A percentile compares a stretch with the other conserved stretches of the same genome.
phyloP scores from a whole-genome alignment of 2,329 filamentous ascomycete genomes.

The Talaromyces sp. region DNA sequence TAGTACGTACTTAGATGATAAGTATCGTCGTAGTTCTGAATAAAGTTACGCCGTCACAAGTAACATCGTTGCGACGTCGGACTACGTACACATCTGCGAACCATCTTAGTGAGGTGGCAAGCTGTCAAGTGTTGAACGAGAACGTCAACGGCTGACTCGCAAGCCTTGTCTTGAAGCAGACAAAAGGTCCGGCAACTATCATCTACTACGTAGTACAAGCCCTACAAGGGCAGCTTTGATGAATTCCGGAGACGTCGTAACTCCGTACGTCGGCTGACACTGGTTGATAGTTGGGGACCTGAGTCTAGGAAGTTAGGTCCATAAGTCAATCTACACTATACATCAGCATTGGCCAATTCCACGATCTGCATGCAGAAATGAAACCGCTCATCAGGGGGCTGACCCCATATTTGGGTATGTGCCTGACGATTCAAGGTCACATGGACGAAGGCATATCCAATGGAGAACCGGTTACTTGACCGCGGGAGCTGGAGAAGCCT shows the following conservation, averaged over 20 bases:
- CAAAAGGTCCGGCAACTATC: neutral
- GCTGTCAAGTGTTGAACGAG: neutral
- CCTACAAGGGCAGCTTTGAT: neutral
- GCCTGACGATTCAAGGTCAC: constrained; percentile 7
- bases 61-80: neutral
- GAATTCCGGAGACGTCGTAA: neutral
- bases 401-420: constrained; percentile 1
- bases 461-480: neutral
- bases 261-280: constrained; percentile 1
- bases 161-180: neutral
- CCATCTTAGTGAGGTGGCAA: neutral
- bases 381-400: neutral
- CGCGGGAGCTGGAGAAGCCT: neutral
- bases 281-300: neutral
- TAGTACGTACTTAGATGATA: neutral
- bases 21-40: neutral
- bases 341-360: constrained; percentile 5
- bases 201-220: neutral
- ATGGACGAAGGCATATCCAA: neutral
- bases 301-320: neutral
- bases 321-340: constrained; percentile 1
- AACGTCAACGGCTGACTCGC: neutral
- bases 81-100: neutral
- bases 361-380: constrained; percentile 1
- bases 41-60: neutral